Conservation (phyloP, 331 rosid species). For the Dryas integrifolia region DNA sequence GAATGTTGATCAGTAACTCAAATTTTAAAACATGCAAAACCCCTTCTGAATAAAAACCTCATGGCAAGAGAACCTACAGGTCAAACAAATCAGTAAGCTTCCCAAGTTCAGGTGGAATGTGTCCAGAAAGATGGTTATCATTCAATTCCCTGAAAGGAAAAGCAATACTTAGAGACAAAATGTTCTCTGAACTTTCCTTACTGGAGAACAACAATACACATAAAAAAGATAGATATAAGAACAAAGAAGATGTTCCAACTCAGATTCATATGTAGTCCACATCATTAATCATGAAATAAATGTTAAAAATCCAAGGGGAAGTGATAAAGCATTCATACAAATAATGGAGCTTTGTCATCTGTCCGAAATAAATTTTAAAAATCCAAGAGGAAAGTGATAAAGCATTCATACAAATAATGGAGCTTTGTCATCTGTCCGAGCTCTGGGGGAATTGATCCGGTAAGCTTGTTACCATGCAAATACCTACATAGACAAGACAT, state of each 20-base stretch:
- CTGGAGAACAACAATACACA: background rate
- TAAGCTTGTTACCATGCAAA: conserved; percentile 89
- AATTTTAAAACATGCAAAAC: conserved; percentile 11
- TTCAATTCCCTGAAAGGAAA: conserved; percentile 65
- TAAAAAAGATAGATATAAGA: background rate
- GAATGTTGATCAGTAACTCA: background rate
- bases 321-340: conserved; percentile 47
- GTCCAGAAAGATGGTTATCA: conserved; percentile 72
- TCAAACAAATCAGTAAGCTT: conserved; percentile 85
- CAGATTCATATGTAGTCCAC: background rate
- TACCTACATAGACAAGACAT: conserved; percentile 50
- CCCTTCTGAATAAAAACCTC: background rate
- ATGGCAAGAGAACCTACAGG: conserved; percentile 54
- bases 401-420: conserved; percentile 73
- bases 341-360: conserved; percentile 91
- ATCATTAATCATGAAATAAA: background rate
- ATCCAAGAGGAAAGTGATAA: background rate
- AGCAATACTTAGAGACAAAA: background rate
- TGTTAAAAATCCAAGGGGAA: background rate
- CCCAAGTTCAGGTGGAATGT: conserved; percentile 92
- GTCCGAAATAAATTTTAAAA: conserved; percentile 40
- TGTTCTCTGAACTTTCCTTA: background rate
- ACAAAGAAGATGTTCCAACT: background rate
- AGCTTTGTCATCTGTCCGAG: conserved; percentile 94
- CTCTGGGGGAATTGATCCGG: conserved; percentile 80